These are phyloP conservation scores for Suillus paluster DNA, from an alignment of 768 basidiomycete species.

Conservation along the genomic window DNA sequence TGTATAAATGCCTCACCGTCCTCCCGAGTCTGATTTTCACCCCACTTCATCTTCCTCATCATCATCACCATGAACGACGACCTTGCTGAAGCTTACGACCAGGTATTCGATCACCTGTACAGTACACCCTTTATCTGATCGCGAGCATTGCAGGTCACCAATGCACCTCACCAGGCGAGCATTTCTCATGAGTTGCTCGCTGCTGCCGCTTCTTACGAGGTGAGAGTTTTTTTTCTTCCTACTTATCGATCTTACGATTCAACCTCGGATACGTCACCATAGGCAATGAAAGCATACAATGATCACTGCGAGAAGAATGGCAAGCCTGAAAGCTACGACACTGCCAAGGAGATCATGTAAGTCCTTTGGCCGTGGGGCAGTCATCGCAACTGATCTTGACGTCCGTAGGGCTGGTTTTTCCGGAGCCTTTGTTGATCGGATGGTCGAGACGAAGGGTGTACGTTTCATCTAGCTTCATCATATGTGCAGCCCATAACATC, in stretches of 20 bases:
- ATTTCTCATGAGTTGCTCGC: constrained; percentile 72
- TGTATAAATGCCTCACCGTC: constrained; percentile 4
- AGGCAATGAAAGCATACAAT: constrained; percentile 71
- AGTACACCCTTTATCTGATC: constrained; percentile 1
- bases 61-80: constrained; percentile 14
- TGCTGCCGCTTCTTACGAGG: constrained; percentile 69
- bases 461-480: constrained; percentile 15
- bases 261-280: constrained; percentile 8
- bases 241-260: not conserved
- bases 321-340: constrained; percentile 49
- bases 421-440: constrained; percentile 56
- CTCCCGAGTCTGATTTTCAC: not conserved
- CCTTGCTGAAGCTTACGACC: constrained; percentile 17
- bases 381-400: not conserved
- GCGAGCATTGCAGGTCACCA: constrained; percentile 43
- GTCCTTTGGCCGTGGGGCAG: not conserved
- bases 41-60: constrained; percentile 17
- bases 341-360: constrained; percentile 61
- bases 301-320: constrained; percentile 56
- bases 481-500: not conserved
- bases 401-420: constrained; percentile 52
- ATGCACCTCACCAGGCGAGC: constrained; percentile 57
- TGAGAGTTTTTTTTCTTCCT: constrained; percentile 22
- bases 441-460: constrained; percentile 63
- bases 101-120: constrained; percentile 19